Evolutionary conservation across 2,329 filamentous ascomycete genomes (phyloP), one percentile per base, ranked within the genome.

Genomic region (Westerdykella aurantiaca): DNA sequence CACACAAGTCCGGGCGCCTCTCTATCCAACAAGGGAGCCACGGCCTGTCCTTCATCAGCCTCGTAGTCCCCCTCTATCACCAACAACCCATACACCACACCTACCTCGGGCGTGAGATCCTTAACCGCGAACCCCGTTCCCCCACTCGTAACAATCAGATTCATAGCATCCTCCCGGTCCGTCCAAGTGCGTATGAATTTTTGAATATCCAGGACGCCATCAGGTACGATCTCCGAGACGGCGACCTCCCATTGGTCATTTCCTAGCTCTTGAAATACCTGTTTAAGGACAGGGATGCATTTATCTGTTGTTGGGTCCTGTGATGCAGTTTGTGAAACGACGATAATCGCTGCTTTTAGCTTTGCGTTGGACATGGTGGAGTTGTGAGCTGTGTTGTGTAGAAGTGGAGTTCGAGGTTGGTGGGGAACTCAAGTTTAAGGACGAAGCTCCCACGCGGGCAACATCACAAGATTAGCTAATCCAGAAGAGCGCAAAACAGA

Each of bases 301-400:
- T 81, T 81, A 69, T 98, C 93, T 1, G 87, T 83, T 3, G 85
- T 81, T 0, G 88, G 80, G 64, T 95, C 85, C 54, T 80, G 76
- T 7, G 83, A 81, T 5, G 90, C 93, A 5, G 93, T 98, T 40
- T 94, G 94, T 1, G 93, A 97, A 33, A 98, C 78, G 53, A 97
- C 78, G 42, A 98, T 76, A 39, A 98, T 83, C 6, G 85, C 87
- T 29, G 83, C 85, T 61, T 74, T 85, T 11, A 97, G 72, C 43
- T 73, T 70, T 25, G 46, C 37, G 45, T 49, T 47, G 47, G 52
- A 58, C 64, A 68, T 68, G 29, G 46, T 57, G 48, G 22, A 16
- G 17, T 16, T 37, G 33, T 37, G 18, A 43, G 37, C 33, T 9
- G 11, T 29, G 25, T 29, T 29, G 25, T 29, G 25, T 29, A 29